Base-by-base conservation (phyloP, 345 rosid genomes). In the Reutealis trisperma region DNA sequence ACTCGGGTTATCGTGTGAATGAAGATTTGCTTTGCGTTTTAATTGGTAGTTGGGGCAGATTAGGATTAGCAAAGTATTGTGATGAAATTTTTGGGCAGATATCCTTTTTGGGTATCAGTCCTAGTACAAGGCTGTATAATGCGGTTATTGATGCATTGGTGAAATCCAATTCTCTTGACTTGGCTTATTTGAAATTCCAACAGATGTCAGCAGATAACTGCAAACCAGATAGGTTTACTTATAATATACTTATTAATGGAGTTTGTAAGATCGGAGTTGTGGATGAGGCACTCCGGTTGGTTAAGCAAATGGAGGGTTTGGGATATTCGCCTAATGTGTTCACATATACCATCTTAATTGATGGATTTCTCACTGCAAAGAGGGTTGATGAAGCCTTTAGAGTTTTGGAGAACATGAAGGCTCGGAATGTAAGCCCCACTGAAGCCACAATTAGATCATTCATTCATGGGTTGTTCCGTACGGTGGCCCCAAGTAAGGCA, bases 141-240 rank as follows among this genome's bases (percentile, higher is more conserved):
- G 98, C 96, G 0, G 89, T 90, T 14, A 92, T 95, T 27, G 92
- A 93, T 82, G 98, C 99, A 0, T 81, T 95, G 81, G 89, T 93
- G 75, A 93, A 90, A 75, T 84, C 97, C 27, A 89, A 89, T 78
- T 93, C 96, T 27, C 89, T 95, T 67, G 98, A 95, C 75, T 84
- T 90, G 82, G 99, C 98, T 70, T 95, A 95, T 86, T 73, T 90
- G 80, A 95, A 90, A 83, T 93, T 93, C 82, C 98, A 95, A 75
- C 96, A 93, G 86, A 93, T 95, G 99, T 32, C 86, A 5, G 80
- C 84, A 27, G 96, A 93, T 83, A 89, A 78, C 19, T 95, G 99
- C 75, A 89, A 83, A 70, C 94, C 98, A 0, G 98, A 93, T 80
- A 85, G 91, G 83, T 93, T 95, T 83, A 95, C 99, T 6, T 93